Base-by-base conservation (phyloP, 306 rosid species). In the Comarum palustre region DNA sequence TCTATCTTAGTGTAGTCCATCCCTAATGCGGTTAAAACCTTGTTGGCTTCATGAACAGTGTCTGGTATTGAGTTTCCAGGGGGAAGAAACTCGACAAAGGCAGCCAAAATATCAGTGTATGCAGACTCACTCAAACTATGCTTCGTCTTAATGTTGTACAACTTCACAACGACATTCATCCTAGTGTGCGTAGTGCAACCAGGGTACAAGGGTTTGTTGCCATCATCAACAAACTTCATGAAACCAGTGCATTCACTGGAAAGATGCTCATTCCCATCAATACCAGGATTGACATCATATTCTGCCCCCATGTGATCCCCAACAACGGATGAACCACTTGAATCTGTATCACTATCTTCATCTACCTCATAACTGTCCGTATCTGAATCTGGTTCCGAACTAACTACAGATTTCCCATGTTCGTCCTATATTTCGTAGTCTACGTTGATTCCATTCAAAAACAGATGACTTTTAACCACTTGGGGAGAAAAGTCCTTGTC, bases 101-200 rank as follows among this genome's bases (percentile, higher is more conserved):
- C 8, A 11, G 8, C 7, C 8, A 72, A 3, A 27, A 27, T 15
- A 2, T 57, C 55, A 1, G 42, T 14, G 5, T 22, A 72, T 25
- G 41, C 15, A 1, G 8, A 2, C 15, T 72, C 67, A 25, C 61
- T 12, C 17, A 31, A 20, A 0, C 41, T 67, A 39, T 55, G 5
- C 19, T 52, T 55, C 1, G 46, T 67, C 4, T 72, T 57, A 5
- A 72, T 0, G 20, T 72, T 72, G 24, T 72, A 72, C 2, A 72
- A 20, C 24, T 12, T 39, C 2, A 71, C 66, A 7, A 55, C 1
- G 0, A 50, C n/a, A 10, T 36, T 31, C 36, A 69, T 14, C 48
- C 52, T 71, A 0, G 36, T 71, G 14, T 43, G 52, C 9, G 3
- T 52, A 32, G 20, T 8, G 1, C 66, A 36, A 9, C 54, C 25